Conservation (phyloP, 768 basidiomycete species). For the Cantharellus anzutake region DNA sequence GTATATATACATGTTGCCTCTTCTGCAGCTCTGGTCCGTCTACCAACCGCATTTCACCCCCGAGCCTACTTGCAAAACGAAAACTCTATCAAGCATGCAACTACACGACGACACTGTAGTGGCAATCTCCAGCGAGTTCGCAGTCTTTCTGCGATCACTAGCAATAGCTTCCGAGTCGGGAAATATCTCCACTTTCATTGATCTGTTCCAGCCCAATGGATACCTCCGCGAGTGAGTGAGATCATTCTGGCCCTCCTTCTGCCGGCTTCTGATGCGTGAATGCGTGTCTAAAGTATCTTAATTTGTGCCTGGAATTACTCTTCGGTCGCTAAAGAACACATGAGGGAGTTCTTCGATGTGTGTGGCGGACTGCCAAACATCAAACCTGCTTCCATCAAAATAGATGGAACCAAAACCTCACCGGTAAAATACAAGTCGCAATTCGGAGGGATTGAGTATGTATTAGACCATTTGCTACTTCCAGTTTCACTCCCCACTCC, state of each 20-base stretch:
- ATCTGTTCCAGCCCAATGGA: neutral
- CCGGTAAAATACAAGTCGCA: neutral
- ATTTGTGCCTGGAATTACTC: neutral
- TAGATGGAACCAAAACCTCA: neutral
- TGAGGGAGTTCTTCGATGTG: neutral
- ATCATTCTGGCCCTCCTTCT: neutral
- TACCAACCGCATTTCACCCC: no score
- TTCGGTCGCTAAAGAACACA: neutral
- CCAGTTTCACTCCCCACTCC: neutral
- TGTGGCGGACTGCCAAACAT: neutral
- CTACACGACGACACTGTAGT: no score
- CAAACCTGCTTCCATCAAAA: neutral
- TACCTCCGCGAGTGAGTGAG: neutral
- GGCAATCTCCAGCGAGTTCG: neutral
- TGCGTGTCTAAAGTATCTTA: neutral
- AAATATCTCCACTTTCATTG: neutral
- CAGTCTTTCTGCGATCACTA: neutral
- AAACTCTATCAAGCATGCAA: no score
- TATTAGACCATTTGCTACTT: neutral
- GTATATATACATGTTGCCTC: no score
- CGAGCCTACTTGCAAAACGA: no score
- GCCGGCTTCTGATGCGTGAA: neutral
- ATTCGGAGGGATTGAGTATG: neutral
- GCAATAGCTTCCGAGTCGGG: neutral
- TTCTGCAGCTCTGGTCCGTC: no score